Conservation (phyloP, 805 yeast species). For the Suhomyces vadensis region DNA sequence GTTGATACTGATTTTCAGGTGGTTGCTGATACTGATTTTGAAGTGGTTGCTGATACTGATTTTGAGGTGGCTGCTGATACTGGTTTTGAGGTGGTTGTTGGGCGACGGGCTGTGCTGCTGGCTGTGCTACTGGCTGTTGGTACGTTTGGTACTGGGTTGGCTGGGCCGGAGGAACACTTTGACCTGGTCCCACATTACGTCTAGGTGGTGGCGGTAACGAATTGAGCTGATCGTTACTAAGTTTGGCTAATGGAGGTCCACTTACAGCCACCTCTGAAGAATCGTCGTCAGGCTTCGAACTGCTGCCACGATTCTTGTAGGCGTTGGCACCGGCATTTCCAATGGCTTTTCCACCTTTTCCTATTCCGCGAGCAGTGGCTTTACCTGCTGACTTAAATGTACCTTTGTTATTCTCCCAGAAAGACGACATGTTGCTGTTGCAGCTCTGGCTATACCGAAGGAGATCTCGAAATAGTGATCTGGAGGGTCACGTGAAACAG, state of each 20-base stretch:
- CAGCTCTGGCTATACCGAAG: neutral
- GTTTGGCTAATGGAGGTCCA: slow-evolving; percentile 15
- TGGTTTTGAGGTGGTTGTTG: slow-evolving; percentile 3
- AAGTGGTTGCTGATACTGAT: neutral
- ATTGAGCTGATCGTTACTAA: slow-evolving; percentile 28
- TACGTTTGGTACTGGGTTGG: slow-evolving; percentile 7
- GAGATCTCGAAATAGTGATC: neutral
- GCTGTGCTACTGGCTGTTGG: too few relatives aligned
- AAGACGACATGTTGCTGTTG: slow-evolving; percentile 29
- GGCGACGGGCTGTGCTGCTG: too few relatives aligned
- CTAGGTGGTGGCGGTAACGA: slow-evolving; percentile 48
- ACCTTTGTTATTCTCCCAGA: slow-evolving; percentile 55
- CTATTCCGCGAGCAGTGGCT: slow-evolving; percentile 52
- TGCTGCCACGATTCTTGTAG: slow-evolving; percentile 40
- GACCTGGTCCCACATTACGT: neutral
- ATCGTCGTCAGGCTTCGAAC: neutral
- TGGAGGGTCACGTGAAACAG: neutral
- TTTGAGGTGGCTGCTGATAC: neutral
- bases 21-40: neutral
- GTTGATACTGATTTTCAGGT: neutral
- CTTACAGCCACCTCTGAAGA: neutral
- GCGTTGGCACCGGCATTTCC: slow-evolving; percentile 53
- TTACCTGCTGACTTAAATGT: slow-evolving; percentile 50
- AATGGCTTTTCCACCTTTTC: slow-evolving; percentile 49
- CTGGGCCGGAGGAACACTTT: neutral